Evolutionary conservation across 2,329 filamentous ascomycete species (phyloP).

Genomic region (Neocatenulostroma microsporum): DNA sequence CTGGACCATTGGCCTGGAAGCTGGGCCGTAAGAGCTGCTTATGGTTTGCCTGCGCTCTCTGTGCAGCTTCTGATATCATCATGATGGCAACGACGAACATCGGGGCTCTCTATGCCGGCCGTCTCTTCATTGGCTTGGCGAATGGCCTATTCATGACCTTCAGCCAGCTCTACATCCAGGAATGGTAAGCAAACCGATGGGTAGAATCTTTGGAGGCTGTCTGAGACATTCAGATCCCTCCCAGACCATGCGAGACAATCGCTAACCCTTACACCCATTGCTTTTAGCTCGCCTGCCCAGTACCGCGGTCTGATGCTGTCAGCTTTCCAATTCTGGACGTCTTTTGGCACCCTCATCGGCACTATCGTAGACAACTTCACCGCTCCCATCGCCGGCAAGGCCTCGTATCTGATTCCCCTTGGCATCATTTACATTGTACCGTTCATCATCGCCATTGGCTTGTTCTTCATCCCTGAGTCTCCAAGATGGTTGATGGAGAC

Average conservation of each 20-base stretch:
- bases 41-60: conserved; percentile 43
- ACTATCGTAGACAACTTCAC: conserved; percentile 48
- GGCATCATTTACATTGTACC: conserved; percentile 50
- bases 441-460: conserved; percentile 37
- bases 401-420: conserved; percentile 41
- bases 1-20: conserved; percentile 33
- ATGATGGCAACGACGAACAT: conserved; percentile 52
- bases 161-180: conserved; percentile 45
- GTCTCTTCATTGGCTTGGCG: conserved; percentile 48
- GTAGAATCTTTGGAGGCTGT: too few species aligned
- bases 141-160: conserved; percentile 54
- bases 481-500: conserved; percentile 37
- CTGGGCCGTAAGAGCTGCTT: conserved; percentile 41
- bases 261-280: too few species aligned
- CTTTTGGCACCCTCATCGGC: conserved; percentile 39
- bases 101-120: conserved; percentile 47
- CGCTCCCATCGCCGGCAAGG: conserved; percentile 21
- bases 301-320: conserved; percentile 44
- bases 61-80: conserved; percentile 46
- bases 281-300: conserved; percentile 43
- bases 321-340: conserved; percentile 43
- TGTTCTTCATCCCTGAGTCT: conserved; percentile 31
- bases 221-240: too few species aligned
- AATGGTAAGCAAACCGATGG: too few species aligned
- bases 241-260: too few species aligned